A percentile compares a stretch with the other conserved stretches of the same genome.
Evolutionary conservation across 192 early-diverging fungal species (phyloP).

Genomic region (Ambispora gerdemannii): DNA sequence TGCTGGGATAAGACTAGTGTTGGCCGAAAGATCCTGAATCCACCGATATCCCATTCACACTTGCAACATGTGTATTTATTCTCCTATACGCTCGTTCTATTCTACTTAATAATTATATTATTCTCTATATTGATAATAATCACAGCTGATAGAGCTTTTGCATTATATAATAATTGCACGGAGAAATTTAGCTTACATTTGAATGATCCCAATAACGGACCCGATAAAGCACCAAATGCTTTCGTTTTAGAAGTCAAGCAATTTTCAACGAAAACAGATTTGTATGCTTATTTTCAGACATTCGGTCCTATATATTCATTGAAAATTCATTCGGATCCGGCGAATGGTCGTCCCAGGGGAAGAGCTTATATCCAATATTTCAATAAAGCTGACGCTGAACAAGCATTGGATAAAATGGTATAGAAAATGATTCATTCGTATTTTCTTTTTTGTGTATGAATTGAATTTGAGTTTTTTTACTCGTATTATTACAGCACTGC

Average conservation of each 20-base stretch:
- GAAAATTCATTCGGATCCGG: constrained; percentile 21
- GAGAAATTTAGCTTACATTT: constrained; percentile 32
- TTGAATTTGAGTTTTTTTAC: not conserved
- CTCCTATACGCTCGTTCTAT: too few species aligned
- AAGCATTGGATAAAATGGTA: constrained; percentile 38
- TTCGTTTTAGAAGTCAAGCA: constrained; percentile 37
- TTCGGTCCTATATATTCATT: constrained; percentile 41
- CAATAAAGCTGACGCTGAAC: constrained; percentile 27
- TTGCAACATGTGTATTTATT: too few species aligned
- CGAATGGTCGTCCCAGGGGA: constrained; percentile 31
- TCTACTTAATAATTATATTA: too few species aligned
- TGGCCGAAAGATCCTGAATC: too few species aligned
- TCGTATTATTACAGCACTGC: constrained; percentile 16
- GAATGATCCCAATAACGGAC: constrained; percentile 25
- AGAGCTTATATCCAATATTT: constrained; percentile 42
- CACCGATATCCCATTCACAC: too few species aligned
- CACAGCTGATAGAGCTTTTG: constrained; percentile 48
- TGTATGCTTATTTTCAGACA: constrained; percentile 39
- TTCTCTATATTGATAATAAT: too few species aligned
- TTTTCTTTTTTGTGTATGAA: not conserved
- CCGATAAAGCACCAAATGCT: constrained; percentile 21
- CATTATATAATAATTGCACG: constrained; percentile 36
- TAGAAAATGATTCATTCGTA: not conserved
- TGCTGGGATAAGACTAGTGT: too few species aligned
- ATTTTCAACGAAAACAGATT: constrained; percentile 34